Evolutionary conservation across 2,329 filamentous ascomycete species (phyloP), one percentile per base, ranked within the genome.

Genomic region (Pseudogymnoascus sp.): DNA sequence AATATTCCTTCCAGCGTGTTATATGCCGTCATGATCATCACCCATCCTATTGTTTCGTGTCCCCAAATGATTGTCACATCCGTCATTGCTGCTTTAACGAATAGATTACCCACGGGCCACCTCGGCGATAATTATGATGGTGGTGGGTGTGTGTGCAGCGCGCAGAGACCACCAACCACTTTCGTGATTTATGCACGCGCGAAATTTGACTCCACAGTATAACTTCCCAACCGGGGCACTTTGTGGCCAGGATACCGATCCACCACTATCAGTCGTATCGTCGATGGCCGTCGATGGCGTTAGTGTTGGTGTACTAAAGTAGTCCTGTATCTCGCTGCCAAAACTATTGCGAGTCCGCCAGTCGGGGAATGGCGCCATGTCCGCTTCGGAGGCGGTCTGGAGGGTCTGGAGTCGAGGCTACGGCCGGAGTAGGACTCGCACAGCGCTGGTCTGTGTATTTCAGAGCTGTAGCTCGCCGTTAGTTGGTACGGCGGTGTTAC

Each of bases 131-230:
- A 57, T 57, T 53, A 33, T 57, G n/a, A 8, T 57, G 23, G 26
- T 17, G 10, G 28, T 31, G 50, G 50, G 26, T 19, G 50, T 57
- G 50, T 28, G n/a, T 57, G n/a, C 10, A 57, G 28, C 28, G n/a
- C 47, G 26, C 26, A 57, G n/a, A 57, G 47, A 26, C 47, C 47
- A 57, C 47, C 50, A 33, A 57, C 50, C 50, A 57, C 50, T 57
- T 57, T 57, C 50, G 50, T 57, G 31, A 19, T 33, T 57, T 57
- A 57, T 57, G 50, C 50, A 57, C 28, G 50, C 28, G 50, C 50
- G 50, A 57, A 57, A 57, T 57, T 57, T 57, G 50, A 33, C 50
- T 57, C 50, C 50, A 57, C 50, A 57, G 50, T 57, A 57, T 57
- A 57, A 57, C 50, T 57, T 57, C 28, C 47, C 11, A 19, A 57